Conservation (phyloP, 2,329 filamentous ascomycete species). For the Fusarium bulbicola region DNA sequence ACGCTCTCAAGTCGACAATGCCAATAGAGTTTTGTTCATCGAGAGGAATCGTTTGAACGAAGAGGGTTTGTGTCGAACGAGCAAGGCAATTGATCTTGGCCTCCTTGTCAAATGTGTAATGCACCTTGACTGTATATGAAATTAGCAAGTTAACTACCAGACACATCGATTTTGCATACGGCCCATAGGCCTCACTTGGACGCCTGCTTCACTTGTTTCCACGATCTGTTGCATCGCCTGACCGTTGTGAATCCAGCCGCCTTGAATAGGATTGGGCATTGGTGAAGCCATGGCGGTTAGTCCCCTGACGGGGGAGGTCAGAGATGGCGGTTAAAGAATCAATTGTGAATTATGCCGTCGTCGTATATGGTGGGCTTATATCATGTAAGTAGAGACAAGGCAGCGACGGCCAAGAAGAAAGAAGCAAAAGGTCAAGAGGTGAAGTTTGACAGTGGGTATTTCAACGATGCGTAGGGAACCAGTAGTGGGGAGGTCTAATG, state of each 20-base stretch:
- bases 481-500: conserved; percentile 28
- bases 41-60: conserved; percentile 81
- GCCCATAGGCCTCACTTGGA: conserved; percentile 72
- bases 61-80: conserved; percentile 80
- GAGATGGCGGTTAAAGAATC: conserved; percentile 15
- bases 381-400: not conserved
- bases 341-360: conserved; percentile 3
- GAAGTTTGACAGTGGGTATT: conserved; percentile 17
- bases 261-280: conserved; percentile 45
- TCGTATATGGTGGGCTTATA: not conserved
- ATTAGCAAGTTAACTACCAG: conserved; percentile 30
- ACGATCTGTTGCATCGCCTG: conserved; percentile 44
- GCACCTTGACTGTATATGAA: conserved; percentile 79
- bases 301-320: conserved; percentile 38
- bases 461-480: conserved; percentile 13
- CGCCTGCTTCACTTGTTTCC: conserved; percentile 56
- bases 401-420: conserved; percentile 11
- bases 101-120: conserved; percentile 94
- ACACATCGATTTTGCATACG: conserved; percentile 57
- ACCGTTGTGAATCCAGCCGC: conserved; percentile 46
- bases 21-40: conserved; percentile 86
- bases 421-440: conserved; percentile 6
- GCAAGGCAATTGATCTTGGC: conserved; percentile 90
- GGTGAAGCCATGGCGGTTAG: conserved; percentile 52
- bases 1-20: conserved; percentile 85